A percentile compares a stretch with the other conserved stretches of the same genome.
Conservation (phyloP, 768 basidiomycete genomes). For the Panellus pusillus region DNA sequence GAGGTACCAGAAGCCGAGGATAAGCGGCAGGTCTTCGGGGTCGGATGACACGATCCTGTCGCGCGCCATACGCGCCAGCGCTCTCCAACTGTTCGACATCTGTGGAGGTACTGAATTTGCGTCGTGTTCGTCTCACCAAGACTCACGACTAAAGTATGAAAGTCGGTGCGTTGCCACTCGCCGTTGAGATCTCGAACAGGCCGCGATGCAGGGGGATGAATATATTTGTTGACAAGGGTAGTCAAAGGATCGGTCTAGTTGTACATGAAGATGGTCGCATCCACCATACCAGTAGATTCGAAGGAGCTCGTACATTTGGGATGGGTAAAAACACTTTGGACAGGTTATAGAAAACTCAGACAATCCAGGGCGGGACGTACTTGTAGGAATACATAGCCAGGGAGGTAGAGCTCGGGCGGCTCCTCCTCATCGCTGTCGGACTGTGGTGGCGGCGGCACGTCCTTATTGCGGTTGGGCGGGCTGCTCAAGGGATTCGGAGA, state of each 20-base stretch:
- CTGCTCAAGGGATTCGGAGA: conserved; percentile 20
- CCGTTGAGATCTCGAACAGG: conserved; percentile 73
- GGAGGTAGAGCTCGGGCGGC: conserved; percentile 60
- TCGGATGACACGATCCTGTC: conserved; percentile 71
- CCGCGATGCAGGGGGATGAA: conserved; percentile 71
- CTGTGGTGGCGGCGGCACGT: conserved; percentile 50
- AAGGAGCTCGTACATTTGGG: conserved; percentile 74
- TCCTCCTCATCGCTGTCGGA: conserved; percentile 49
- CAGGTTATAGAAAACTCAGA: no score
- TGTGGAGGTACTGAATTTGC: conserved; percentile 29
- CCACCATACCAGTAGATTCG: conserved; percentile 61
- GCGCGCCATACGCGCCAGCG: conserved; percentile 80
- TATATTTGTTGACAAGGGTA: conserved; percentile 81
- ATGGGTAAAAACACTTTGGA: conserved; percentile 73
- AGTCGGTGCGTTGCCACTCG: conserved; percentile 70
- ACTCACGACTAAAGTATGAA: conserved; percentile 81
- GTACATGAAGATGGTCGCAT: conserved; percentile 49
- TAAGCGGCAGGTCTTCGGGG: conserved; percentile 62
- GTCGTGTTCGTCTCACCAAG: conserved; percentile 11
- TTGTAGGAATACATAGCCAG: conserved; percentile 68
- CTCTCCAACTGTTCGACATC: conserved; percentile 90
- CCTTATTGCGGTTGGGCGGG: conserved; percentile 51
- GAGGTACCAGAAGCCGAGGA: conserved; percentile 84
- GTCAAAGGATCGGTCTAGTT: conserved; percentile 81
- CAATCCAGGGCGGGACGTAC: no score